Evolutionary conservation across 2,329 filamentous ascomycete species (phyloP).

Genomic region (Graphilbum sp.): DNA sequence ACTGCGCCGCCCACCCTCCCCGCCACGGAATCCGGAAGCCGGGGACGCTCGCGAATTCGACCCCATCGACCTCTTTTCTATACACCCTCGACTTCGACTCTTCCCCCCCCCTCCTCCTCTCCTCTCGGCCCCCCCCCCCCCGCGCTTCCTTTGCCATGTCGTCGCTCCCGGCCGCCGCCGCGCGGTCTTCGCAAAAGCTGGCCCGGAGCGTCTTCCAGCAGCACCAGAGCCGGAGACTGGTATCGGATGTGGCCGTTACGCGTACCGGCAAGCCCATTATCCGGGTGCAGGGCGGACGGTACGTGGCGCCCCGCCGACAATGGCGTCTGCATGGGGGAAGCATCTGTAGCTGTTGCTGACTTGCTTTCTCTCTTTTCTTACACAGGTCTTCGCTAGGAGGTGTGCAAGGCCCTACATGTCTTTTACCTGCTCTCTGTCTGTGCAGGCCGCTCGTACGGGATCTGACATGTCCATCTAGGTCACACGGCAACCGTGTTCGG

Average conservation of each 20-base stretch:
- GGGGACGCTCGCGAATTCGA: constrained; percentile 9
- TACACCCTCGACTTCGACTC: neutral
- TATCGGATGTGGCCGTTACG: constrained; percentile 82
- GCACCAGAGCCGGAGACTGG: constrained; percentile 34
- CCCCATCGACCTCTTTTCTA: constrained; percentile 6
- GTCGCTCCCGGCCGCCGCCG: constrained; percentile 26
- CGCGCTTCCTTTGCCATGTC: no score
- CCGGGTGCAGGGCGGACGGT: constrained; percentile 80
- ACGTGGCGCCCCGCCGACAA: constrained; percentile 20
- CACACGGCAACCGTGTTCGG: constrained; percentile 97
- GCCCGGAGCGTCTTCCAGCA: constrained; percentile 30
- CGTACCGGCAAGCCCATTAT: constrained; percentile 93
- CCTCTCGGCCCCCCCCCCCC: no score
- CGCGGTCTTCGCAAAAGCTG: constrained; percentile 34
- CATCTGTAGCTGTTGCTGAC: constrained; percentile 12
- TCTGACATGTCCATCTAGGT: no score
- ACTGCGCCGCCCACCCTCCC: neutral
- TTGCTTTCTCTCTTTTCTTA: neutral
- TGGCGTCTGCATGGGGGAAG: constrained; percentile 7
- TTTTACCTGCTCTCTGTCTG: no score
- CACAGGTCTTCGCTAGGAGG: constrained; percentile 71
- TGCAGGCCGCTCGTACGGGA: no score
- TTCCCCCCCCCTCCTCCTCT: neutral
- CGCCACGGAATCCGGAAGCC: constrained; percentile 4
- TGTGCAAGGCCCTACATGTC: constrained; percentile 26